Percentiles rank a stretch among this genome's conserved stretches.
Conservation (phyloP, 1,284 basidiomycete genomes). For the Puccinia coronata region DNA sequence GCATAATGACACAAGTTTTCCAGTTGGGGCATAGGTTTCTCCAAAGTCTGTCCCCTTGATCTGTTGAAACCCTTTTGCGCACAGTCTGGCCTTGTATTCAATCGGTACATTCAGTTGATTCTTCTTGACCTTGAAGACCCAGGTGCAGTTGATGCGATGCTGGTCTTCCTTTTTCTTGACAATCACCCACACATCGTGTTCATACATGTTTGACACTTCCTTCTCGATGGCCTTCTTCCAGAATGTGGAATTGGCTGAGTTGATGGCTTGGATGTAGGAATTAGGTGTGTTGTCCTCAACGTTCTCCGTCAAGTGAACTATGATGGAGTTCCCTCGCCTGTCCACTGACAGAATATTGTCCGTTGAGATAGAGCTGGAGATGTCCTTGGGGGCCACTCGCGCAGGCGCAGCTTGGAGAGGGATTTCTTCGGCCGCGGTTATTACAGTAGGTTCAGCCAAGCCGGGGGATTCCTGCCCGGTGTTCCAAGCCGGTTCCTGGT, state of each 20-base stretch:
- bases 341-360: not conserved
- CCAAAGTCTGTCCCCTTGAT: not conserved
- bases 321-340: not conserved
- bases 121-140: constrained; percentile 26
- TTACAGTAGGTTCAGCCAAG: not conserved
- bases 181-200: not conserved
- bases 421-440: no score
- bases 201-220: not conserved
- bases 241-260: not conserved
- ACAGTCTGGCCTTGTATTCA: not conserved
- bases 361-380: not conserved
- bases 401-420: no score
- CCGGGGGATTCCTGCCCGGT: not conserved
- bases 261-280: not conserved
- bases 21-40: constrained; percentile 5
- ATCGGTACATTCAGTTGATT: not conserved
- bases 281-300: not conserved
- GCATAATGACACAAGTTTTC: not conserved
- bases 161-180: not conserved
- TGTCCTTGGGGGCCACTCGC: not conserved
- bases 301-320: not conserved
- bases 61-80: constrained; percentile 6
- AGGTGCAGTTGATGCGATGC: not conserved
- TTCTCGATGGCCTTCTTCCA: not conserved
- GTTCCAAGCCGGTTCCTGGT: no score